A percentile compares a stretch with the other conserved stretches of the same genome.
These are phyloP conservation scores for Fusarium sp. DNA, from an alignment of 2,329 filamentous ascomycete genomes.

Conservation along the genomic window DNA sequence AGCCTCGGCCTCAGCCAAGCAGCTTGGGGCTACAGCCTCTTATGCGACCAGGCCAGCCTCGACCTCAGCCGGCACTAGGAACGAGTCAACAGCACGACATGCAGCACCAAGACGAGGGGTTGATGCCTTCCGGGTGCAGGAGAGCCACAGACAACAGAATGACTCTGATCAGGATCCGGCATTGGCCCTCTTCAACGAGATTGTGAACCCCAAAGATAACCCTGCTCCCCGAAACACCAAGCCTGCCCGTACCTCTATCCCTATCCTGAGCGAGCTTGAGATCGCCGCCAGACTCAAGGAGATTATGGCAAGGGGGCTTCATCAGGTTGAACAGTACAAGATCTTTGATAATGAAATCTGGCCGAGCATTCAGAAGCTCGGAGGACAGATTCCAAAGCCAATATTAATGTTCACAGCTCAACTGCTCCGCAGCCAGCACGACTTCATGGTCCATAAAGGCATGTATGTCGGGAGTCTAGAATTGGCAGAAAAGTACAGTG, in stretches of 20 bases:
- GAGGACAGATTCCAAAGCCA: constrained; percentile 43
- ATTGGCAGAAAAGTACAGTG: constrained; percentile 41
- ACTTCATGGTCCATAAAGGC: constrained; percentile 31
- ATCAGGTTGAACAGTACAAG: constrained; percentile 33
- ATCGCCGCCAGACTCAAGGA: constrained; percentile 45
- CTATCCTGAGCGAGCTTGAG: constrained; percentile 43
- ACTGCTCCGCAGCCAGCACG: constrained; percentile 37
- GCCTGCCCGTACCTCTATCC: neutral
- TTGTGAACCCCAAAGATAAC: constrained; percentile 41
- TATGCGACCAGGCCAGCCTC: constrained; percentile 38
- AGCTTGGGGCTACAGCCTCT: constrained; percentile 34
- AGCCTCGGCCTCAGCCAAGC: constrained; percentile 18
- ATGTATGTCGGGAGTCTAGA: constrained; percentile 31
- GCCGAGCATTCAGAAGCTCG: constrained; percentile 44
- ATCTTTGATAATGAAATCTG: constrained; percentile 45
- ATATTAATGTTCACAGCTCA: constrained; percentile 38
- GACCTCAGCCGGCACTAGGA: constrained; percentile 9
- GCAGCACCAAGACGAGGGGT: neutral
- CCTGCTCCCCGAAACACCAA: constrained; percentile 2
- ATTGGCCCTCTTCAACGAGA: constrained; percentile 50
- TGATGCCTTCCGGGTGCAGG: neutral
- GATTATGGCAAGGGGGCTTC: constrained; percentile 29
- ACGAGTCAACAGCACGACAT: constrained; percentile 5
- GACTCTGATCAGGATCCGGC: constrained; percentile 37
- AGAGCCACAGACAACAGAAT: neutral